These are phyloP conservation scores for Clonostachys byssicola DNA, from an alignment of 2,329 filamentous ascomycete genomes.

Conservation along the genomic window DNA sequence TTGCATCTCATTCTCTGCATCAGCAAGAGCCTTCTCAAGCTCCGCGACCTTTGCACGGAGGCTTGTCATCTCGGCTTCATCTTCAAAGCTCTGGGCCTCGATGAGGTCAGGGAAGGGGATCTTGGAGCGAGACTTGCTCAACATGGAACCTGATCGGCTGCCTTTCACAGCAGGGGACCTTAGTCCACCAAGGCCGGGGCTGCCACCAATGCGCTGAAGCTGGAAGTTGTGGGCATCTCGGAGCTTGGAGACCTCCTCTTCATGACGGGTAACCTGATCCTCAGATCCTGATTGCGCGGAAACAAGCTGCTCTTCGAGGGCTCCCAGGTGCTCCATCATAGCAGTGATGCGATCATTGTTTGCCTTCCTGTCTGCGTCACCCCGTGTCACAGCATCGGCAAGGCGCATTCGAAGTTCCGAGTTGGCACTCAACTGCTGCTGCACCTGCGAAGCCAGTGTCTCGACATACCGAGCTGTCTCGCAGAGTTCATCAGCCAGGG, in stretches of 20 bases:
- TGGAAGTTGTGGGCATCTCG: conserved; percentile 75
- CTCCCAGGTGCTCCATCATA: conserved; percentile 75
- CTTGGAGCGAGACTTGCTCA: conserved; percentile 24
- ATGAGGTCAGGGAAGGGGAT: conserved; percentile 23
- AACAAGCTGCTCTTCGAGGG: conserved; percentile 80
- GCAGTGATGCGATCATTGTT: conserved; percentile 80
- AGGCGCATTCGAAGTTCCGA: conserved; percentile 71
- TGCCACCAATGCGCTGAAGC: conserved; percentile 67
- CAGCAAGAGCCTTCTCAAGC: conserved; percentile 67
- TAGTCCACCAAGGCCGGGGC: conserved; percentile 18
- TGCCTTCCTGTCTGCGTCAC: conserved; percentile 76
- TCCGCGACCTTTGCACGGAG: conserved; percentile 78
- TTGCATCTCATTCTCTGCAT: conserved; percentile 71
- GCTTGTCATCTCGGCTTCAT: conserved; percentile 69
- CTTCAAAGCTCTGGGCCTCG: conserved; percentile 61
- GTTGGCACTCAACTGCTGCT: conserved; percentile 77
- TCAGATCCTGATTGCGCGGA: conserved; percentile 82
- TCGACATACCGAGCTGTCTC: conserved; percentile 75
- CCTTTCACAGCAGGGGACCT: conserved; percentile 23
- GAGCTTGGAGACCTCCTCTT: conserved; percentile 75
- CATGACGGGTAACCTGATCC: conserved; percentile 76
- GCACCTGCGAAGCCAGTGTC: conserved; percentile 73
- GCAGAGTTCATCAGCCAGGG: conserved; percentile 64
- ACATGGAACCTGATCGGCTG: conserved; percentile 22
- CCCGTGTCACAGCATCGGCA: conserved; percentile 72